phyloP scores from a whole-genome alignment of 176 grass and related monocot genomes.

The Triticum monococcum region DNA sequence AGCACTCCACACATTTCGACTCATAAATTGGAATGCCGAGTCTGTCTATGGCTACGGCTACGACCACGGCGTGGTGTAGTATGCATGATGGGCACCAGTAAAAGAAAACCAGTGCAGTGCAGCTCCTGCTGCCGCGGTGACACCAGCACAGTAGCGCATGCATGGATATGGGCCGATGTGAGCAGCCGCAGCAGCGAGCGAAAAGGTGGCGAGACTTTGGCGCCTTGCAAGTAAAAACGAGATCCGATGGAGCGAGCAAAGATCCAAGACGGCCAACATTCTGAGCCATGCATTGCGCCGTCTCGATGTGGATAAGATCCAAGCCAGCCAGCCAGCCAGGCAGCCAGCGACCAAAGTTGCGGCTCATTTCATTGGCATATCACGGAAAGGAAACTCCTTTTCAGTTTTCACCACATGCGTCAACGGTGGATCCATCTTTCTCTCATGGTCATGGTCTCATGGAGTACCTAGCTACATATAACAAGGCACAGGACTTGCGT shows the following conservation, averaged over 20 bases:
- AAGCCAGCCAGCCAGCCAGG: no score
- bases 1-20: conserved; percentile 20
- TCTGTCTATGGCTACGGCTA: not conserved
- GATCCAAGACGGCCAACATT: conserved; percentile 1
- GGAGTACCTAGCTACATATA: not conserved
- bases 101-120: not conserved
- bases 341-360: no score
- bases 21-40: not conserved
- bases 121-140: not conserved
- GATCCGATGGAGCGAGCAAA: not conserved
- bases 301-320: conserved; percentile 14
- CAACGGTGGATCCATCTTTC: not conserved
- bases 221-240: not conserved
- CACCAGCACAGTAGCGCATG: not conserved
- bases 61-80: not conserved
- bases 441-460: not conserved
- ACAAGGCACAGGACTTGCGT: not conserved
- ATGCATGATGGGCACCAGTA: not conserved
- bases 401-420: not conserved
- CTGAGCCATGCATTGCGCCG: not conserved
- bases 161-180: no score
- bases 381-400: no score
- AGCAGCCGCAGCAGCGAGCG: not conserved
- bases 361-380: no score
- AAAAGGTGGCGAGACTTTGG: not conserved